Evolutionary conservation across 1,284 basidiomycete genomes (phyloP).

Genomic region (Cryptococcus sp.): DNA sequence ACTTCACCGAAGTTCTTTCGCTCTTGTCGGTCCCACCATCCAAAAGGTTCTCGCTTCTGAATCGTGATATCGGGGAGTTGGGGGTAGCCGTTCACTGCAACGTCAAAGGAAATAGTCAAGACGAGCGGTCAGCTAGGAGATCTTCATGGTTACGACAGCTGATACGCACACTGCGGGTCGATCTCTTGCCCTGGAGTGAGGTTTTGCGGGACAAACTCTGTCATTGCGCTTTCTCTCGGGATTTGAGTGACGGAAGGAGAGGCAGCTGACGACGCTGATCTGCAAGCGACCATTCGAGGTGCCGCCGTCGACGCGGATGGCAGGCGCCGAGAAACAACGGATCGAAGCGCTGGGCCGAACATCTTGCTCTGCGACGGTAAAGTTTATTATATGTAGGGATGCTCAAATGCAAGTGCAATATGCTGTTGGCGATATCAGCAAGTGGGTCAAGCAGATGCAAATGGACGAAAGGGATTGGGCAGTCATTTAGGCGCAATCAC

Average conservation of each 20-base stretch:
- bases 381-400: background rate
- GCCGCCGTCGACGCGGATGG: no score
- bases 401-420: background rate
- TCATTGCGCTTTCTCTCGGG: constrained; percentile 9
- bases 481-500: background rate
- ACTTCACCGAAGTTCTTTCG: constrained; percentile 82
- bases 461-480: constrained; percentile 1
- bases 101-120: no score
- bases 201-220: constrained; percentile 5
- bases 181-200: constrained; percentile 43
- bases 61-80: constrained; percentile 69
- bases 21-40: constrained; percentile 81
- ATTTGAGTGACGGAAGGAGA: constrained; percentile 21
- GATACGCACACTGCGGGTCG: constrained; percentile 48
- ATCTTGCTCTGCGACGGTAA: constrained; percentile 14
- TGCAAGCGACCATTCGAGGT: constrained; percentile 5
- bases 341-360: constrained; percentile 32
- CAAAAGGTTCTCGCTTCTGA: constrained; percentile 66
- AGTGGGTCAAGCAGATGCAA: background rate
- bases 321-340: no score
- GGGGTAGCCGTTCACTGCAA: constrained; percentile 64
- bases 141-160: no score
- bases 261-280: constrained; percentile 11
- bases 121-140: no score
- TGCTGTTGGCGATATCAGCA: background rate